These are phyloP conservation scores for Fonsecaea pugnacius DNA, from an alignment of 2,329 filamentous ascomycete species.

Conservation along the genomic window DNA sequence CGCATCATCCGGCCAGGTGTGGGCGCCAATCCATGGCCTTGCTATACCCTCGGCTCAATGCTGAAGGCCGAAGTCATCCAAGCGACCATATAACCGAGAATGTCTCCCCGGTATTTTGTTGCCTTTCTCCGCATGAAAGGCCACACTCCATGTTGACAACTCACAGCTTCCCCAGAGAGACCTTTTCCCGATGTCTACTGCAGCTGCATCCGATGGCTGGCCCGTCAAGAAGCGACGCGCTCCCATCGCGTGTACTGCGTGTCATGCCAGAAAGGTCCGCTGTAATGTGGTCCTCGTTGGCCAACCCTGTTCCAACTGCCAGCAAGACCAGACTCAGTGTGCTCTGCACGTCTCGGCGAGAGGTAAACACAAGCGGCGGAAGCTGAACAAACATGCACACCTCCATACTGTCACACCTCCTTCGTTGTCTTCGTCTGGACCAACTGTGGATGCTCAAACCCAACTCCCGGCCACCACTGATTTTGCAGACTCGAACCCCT, in stretches of 20 bases:
- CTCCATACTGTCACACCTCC: not conserved
- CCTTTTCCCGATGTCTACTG: constrained; percentile 3
- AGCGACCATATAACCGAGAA: constrained; percentile 14
- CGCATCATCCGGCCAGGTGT: not conserved
- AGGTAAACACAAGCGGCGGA: constrained; percentile 24
- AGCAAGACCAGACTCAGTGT: constrained; percentile 39
- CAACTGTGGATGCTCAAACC: not conserved
- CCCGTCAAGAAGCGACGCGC: constrained; percentile 41
- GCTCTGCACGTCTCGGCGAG: constrained; percentile 25
- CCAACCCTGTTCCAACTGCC: constrained; percentile 42
- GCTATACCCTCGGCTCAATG: not conserved
- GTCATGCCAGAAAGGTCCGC: constrained; percentile 57
- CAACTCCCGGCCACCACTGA: not conserved
- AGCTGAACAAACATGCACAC: constrained; percentile 1
- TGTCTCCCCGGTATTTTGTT: constrained; percentile 1
- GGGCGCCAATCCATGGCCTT: not conserved
- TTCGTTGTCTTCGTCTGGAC: not conserved
- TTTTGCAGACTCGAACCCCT: not conserved
- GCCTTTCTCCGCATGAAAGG: not conserved
- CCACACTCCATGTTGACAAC: not conserved
- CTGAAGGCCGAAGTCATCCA: not conserved
- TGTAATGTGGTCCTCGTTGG: constrained; percentile 58
- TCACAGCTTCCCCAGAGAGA: not conserved
- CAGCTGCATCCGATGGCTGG: not conserved
- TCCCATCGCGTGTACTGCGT: constrained; percentile 58